Percentiles rank a stretch among this genome's conserved stretches.
phyloP scores from a whole-genome alignment of 768 basidiomycete species.

The Panellus pusillus region DNA sequence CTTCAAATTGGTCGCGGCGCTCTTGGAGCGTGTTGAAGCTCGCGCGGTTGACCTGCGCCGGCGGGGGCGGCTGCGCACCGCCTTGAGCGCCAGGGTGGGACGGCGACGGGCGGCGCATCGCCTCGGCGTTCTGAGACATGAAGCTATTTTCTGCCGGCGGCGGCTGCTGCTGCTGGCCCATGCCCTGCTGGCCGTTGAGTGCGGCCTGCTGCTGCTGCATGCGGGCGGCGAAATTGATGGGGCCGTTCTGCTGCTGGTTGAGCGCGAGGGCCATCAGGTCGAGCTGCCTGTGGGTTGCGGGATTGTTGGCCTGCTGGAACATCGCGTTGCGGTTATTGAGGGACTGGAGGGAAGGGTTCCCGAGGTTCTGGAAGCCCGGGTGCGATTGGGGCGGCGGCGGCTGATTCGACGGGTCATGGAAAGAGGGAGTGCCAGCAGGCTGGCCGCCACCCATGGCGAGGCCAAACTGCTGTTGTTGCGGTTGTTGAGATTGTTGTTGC shows the following conservation, averaged over 20 bases:
- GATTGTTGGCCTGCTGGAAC: constrained; percentile 31
- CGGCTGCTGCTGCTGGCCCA: constrained; percentile 38
- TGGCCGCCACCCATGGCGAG: constrained; percentile 25
- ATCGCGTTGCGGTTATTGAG: constrained; percentile 38
- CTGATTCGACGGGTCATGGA: constrained; percentile 37
- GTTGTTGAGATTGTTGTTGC: constrained; percentile 34
- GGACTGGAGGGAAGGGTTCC: constrained; percentile 34
- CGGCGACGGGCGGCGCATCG: constrained; percentile 52
- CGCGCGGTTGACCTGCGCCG: constrained; percentile 15
- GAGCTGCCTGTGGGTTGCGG: constrained; percentile 40
- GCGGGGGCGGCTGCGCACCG: constrained; percentile 23
- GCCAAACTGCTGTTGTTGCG: constrained; percentile 45
- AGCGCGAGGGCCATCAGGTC: constrained; percentile 48
- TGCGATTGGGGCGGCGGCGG: constrained; percentile 39
- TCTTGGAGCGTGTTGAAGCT: constrained; percentile 21
- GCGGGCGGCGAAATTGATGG: constrained; percentile 36
- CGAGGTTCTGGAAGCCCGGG: constrained; percentile 40
- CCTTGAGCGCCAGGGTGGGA: constrained; percentile 30
- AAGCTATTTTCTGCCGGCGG: constrained; percentile 46
- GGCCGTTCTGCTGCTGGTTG: constrained; percentile 46
- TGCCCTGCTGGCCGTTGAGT: constrained; percentile 32
- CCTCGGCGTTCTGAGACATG: constrained; percentile 43
- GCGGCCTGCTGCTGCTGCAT: constrained; percentile 25
- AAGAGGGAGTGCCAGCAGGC: constrained; percentile 33
- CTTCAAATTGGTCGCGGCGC: constrained; percentile 24